Conservation (phyloP, 176 grass and related monocot species). For the Phragmites australis region DNA sequence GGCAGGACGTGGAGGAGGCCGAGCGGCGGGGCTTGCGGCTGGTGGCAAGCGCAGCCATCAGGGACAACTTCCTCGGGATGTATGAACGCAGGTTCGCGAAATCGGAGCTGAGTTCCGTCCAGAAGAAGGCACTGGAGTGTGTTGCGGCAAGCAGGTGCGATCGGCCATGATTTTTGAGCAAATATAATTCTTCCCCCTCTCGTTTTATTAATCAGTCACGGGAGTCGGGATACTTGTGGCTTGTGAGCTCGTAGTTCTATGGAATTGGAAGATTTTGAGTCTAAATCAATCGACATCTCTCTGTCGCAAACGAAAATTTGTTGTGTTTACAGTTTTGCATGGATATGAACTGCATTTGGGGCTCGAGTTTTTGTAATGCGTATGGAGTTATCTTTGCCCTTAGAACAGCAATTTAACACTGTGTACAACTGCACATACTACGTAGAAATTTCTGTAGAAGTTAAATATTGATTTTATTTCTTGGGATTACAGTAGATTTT, state of each 20-base stretch:
- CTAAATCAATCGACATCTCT: not conserved
- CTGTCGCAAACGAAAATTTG: too few relatives aligned
- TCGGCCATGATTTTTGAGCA: not conserved
- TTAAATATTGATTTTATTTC: conserved; percentile 2
- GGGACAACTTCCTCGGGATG: conserved; percentile 85
- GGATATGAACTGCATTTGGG: not conserved
- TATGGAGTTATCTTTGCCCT: not conserved
- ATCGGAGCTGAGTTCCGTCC: conserved; percentile 58
- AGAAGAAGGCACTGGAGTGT: conserved; percentile 60
- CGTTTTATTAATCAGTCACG: not conserved
- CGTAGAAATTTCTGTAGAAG: not conserved
- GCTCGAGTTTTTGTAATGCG: too few relatives aligned
- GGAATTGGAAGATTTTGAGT: conserved; percentile 13
- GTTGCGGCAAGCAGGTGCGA: conserved; percentile 75
- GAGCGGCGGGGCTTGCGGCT: conserved; percentile 59
- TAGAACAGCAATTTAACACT: not conserved
- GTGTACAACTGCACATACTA: not conserved
- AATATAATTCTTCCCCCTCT: not conserved
- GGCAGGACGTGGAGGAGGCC: conserved; percentile 57
- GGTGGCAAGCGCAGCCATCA: conserved; percentile 52
- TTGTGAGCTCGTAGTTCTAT: not conserved
- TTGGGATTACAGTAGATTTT: not conserved
- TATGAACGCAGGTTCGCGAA: conserved; percentile 71
- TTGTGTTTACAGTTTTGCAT: not conserved
- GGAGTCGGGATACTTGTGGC: not conserved